These are phyloP conservation scores for Rhodotorula sp. DNA, from an alignment of 1,284 basidiomycete species.

Conservation along the genomic window DNA sequence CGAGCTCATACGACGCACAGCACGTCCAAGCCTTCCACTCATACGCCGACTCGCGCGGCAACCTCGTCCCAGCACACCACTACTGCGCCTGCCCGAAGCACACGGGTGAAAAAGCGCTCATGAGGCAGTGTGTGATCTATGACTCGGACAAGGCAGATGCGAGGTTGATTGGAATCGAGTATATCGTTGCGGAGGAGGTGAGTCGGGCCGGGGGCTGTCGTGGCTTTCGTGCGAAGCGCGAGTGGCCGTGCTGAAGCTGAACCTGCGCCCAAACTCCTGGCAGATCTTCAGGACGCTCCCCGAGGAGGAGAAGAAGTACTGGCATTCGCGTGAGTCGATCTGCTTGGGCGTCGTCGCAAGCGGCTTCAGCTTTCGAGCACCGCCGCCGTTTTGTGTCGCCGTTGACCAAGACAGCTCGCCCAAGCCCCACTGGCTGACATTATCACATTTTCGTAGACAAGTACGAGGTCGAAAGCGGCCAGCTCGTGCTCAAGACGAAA, in stretches of 20 bases:
- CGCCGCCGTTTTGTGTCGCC: too few species aligned
- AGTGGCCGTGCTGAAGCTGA: neutral
- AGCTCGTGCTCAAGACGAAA: conserved; percentile 54
- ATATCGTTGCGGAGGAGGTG: conserved; percentile 54
- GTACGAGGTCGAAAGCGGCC: conserved; percentile 56
- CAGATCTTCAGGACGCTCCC: conserved; percentile 52
- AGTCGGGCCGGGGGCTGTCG: neutral
- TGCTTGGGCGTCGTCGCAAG: neutral
- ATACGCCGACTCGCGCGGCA: conserved; percentile 1
- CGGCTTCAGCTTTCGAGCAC: too few species aligned
- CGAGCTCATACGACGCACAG: too few species aligned
- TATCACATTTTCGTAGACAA: conserved; percentile 41
- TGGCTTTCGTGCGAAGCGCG: too few species aligned
- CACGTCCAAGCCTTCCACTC: conserved; percentile 9
- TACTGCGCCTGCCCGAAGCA: conserved; percentile 13
- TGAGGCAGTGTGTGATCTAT: conserved; percentile 46
- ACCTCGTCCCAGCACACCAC: conserved; percentile 9
- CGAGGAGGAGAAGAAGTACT: conserved; percentile 55
- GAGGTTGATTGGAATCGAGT: conserved; percentile 55
- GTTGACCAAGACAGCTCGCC: too few species aligned
- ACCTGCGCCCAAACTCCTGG: accelerated
- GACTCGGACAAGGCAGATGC: conserved; percentile 54
- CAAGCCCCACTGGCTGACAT: too few species aligned
- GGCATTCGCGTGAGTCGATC: conserved; percentile 52
- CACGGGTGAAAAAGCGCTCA: neutral